phyloP scores from a whole-genome alignment of 2,329 filamentous ascomycete genomes.

The Botrytis squamosa region DNA sequence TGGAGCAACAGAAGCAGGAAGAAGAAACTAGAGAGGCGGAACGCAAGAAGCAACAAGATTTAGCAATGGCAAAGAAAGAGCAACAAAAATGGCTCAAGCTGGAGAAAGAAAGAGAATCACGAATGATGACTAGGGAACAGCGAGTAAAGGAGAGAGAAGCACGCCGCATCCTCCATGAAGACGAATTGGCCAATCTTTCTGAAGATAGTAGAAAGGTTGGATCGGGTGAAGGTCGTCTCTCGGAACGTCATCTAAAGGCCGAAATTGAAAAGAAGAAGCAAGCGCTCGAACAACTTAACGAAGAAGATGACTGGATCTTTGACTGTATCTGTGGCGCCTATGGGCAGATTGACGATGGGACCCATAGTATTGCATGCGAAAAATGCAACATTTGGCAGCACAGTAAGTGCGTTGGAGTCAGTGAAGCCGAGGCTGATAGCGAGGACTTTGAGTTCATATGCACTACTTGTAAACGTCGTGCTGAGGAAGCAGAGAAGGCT shows the following conservation, averaged over 20 bases:
- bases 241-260: slow-evolving; percentile 75
- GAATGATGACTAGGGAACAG: slow-evolving; percentile 80
- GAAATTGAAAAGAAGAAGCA: slow-evolving; percentile 79
- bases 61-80: slow-evolving; percentile 64
- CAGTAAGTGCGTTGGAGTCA: slow-evolving; percentile 83
- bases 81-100: slow-evolving; percentile 58
- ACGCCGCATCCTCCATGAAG: slow-evolving; percentile 78
- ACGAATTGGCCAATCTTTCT: slow-evolving; percentile 76
- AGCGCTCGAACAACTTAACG: slow-evolving; percentile 68
- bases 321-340: slow-evolving; percentile 91
- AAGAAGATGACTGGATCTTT: slow-evolving; percentile 83
- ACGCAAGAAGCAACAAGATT: slow-evolving; percentile 61
- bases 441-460: slow-evolving; percentile 89
- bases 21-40: slow-evolving; percentile 70
- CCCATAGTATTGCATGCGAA: slow-evolving; percentile 91
- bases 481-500: slow-evolving; percentile 58
- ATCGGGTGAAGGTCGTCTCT: slow-evolving; percentile 60
- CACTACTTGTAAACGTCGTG: slow-evolving; percentile 68
- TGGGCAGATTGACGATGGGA: slow-evolving; percentile 90
- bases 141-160: slow-evolving; percentile 82
- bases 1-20: slow-evolving; percentile 74
- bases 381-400: slow-evolving; percentile 96
- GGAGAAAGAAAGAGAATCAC: slow-evolving; percentile 73
- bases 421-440: slow-evolving; percentile 73
- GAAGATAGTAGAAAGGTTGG: slow-evolving; percentile 67